Evolutionary conservation across 306 rosid genomes (phyloP).

Genomic region (Castanopsis chinensis): DNA sequence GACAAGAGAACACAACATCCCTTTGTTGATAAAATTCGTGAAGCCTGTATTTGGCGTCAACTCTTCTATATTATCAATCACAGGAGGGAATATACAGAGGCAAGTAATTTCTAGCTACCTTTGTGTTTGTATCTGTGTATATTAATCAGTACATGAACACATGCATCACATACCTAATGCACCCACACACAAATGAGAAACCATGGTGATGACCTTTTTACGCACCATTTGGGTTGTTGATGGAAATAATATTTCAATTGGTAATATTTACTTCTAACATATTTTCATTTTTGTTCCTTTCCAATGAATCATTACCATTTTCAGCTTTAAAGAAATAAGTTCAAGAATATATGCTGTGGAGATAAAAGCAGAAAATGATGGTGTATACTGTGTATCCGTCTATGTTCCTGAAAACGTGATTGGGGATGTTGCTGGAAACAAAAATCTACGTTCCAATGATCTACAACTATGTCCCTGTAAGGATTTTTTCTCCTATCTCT

Average conservation of each 20-base stretch:
- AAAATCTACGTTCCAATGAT: slow-evolving; percentile 81
- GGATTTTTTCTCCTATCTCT: slow-evolving; percentile 8
- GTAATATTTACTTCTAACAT: background rate
- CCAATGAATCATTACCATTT: slow-evolving; percentile 20
- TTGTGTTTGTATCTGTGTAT: background rate
- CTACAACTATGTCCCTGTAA: slow-evolving; percentile 91
- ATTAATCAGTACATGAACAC: background rate
- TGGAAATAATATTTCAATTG: background rate
- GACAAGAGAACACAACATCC: slow-evolving; percentile 61
- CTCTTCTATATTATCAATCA: slow-evolving; percentile 57
- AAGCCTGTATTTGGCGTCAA: slow-evolving; percentile 85
- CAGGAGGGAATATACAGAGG: slow-evolving; percentile 74
- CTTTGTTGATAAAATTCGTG: slow-evolving; percentile 48
- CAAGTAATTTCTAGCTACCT: slow-evolving; percentile 30
- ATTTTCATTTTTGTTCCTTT: background rate
- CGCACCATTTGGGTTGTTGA: background rate
- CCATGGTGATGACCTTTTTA: background rate
- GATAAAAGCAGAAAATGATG: slow-evolving; percentile 50
- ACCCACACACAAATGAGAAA: background rate
- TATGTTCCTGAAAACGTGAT: slow-evolving; percentile 74
- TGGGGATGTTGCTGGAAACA: slow-evolving; percentile 76
- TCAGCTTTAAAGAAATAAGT: slow-evolving; percentile 60
- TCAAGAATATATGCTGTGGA: slow-evolving; percentile 51
- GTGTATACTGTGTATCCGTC: slow-evolving; percentile 33
- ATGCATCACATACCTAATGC: slow-evolving; percentile 1